A percentile compares a stretch with the other conserved stretches of the same genome.
phyloP scores from a whole-genome alignment of 306 rosid genomes.

The Astragalus membranaceus region DNA sequence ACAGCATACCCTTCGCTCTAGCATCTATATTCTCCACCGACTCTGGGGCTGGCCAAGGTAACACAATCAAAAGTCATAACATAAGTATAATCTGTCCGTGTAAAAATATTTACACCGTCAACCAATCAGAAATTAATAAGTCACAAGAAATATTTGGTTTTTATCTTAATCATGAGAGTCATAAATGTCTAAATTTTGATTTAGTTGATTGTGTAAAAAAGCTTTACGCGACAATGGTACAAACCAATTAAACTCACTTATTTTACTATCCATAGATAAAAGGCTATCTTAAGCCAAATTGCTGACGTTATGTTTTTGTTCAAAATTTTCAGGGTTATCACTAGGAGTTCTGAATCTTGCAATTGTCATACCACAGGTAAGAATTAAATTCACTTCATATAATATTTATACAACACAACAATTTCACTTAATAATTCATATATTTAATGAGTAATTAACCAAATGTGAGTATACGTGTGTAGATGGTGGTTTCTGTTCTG shows the following conservation, averaged over 20 bases:
- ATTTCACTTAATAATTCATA: neutral
- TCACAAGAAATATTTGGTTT: too few species aligned
- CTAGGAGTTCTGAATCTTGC: constrained; percentile 74
- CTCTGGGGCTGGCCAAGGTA: constrained; percentile 91
- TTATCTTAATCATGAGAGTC: too few species aligned
- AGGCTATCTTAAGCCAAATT: neutral
- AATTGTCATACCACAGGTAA: constrained; percentile 72
- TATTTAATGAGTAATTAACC: neutral
- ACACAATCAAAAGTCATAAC: neutral
- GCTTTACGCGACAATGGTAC: too few species aligned
- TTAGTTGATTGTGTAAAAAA: too few species aligned
- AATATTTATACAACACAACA: neutral
- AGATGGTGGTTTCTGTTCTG: constrained; percentile 65
- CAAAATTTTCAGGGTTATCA: constrained; percentile 54
- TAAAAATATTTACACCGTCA: too few species aligned
- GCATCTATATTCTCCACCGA: constrained; percentile 71
- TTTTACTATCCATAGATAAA: neutral
- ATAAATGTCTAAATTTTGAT: too few species aligned
- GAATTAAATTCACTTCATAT: neutral
- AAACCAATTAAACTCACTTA: neutral
- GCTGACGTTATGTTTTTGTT: neutral
- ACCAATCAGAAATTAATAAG: too few species aligned
- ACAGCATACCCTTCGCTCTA: constrained; percentile 80
- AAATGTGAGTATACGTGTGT: neutral
- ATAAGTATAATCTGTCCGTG: neutral